Percentiles rank a stretch among this genome's conserved stretches.
Evolutionary conservation across 495 filamentous ascomycete genomes (phyloP).

Genomic region (Podospora pseudopauciseta): DNA sequence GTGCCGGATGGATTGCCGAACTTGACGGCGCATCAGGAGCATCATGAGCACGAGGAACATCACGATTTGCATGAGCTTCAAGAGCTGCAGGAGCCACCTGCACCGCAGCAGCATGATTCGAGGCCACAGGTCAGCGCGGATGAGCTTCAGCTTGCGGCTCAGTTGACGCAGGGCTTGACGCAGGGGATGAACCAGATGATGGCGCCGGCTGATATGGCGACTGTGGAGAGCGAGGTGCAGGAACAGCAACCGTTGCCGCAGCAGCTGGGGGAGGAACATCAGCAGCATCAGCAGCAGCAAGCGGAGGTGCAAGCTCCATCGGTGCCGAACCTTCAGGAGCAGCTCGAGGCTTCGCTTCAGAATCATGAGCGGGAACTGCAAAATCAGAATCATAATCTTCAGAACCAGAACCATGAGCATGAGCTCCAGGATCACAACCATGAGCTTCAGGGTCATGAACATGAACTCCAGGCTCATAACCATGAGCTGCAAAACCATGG

Average conservation of each 20-base stretch:
- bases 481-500: slow-evolving; percentile 27
- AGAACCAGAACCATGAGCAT: slow-evolving; percentile 23
- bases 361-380: slow-evolving; percentile 27
- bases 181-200: slow-evolving; percentile 41
- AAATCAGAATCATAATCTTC: slow-evolving; percentile 23
- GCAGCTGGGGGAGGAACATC: slow-evolving; percentile 15
- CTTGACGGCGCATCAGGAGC: slow-evolving; percentile 23
- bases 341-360: slow-evolving; percentile 34
- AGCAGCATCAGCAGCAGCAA: slow-evolving; percentile 15
- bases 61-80: slow-evolving; percentile 27
- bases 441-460: slow-evolving; percentile 15
- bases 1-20: slow-evolving; percentile 21
- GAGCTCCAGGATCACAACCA: slow-evolving; percentile 16
- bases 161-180: slow-evolving; percentile 45
- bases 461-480: slow-evolving; percentile 17
- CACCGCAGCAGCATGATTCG: slow-evolving; percentile 30
- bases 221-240: slow-evolving; percentile 25
- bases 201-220: slow-evolving; percentile 20
- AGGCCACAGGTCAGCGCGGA: slow-evolving; percentile 39
- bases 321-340: slow-evolving; percentile 30
- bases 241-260: slow-evolving; percentile 20
- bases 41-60: slow-evolving; percentile 26
- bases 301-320: slow-evolving; percentile 10
- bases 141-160: slow-evolving; percentile 51
- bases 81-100: slow-evolving; percentile 29